Percentiles rank a stretch among this genome's conserved stretches.
Evolutionary conservation across 2,329 filamentous ascomycete genomes (phyloP).

Genomic region (Coniochaeta prunicola): DNA sequence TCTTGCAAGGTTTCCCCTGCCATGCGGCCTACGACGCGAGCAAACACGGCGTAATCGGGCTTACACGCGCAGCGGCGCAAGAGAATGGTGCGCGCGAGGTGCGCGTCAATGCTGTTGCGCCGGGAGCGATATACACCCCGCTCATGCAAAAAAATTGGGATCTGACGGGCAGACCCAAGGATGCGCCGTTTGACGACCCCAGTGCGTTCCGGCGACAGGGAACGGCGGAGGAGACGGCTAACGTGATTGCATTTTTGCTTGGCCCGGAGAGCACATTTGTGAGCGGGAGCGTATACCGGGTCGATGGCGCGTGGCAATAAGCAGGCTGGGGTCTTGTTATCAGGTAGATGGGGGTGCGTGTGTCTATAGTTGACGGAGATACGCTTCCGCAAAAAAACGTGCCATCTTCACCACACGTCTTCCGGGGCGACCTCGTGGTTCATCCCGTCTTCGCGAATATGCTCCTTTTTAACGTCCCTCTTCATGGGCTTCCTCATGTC

Average conservation of each 20-base stretch:
- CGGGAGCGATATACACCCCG: conserved; percentile 42
- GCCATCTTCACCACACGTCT: conserved; percentile 66
- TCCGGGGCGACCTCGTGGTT: conserved; percentile 69
- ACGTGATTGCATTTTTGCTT: conserved; percentile 39
- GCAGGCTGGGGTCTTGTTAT: background rate
- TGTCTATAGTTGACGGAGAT: background rate
- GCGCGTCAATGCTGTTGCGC: conserved; percentile 38
- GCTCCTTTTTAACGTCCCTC: conserved; percentile 67
- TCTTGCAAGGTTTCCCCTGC: conserved; percentile 29
- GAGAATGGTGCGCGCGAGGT: conserved; percentile 35
- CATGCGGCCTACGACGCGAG: conserved; percentile 29
- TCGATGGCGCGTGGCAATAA: conserved; percentile 37
- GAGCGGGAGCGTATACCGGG: conserved; percentile 36
- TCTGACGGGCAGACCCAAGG: conserved; percentile 22
- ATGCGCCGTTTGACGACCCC: conserved; percentile 33
- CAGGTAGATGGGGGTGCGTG: background rate
- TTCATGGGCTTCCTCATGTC: conserved; percentile 94
- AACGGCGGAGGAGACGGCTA: conserved; percentile 37
- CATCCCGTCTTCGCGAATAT: conserved; percentile 76
- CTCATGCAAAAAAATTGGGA: conserved; percentile 38
- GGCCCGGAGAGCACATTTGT: conserved; percentile 38
- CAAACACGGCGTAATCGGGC: conserved; percentile 29
- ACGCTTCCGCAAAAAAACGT: background rate
- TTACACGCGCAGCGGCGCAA: conserved; percentile 27
- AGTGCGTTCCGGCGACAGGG: conserved; percentile 35